Conservation (phyloP, 495 filamentous ascomycete genomes). For the Daldinia bambusicola region DNA sequence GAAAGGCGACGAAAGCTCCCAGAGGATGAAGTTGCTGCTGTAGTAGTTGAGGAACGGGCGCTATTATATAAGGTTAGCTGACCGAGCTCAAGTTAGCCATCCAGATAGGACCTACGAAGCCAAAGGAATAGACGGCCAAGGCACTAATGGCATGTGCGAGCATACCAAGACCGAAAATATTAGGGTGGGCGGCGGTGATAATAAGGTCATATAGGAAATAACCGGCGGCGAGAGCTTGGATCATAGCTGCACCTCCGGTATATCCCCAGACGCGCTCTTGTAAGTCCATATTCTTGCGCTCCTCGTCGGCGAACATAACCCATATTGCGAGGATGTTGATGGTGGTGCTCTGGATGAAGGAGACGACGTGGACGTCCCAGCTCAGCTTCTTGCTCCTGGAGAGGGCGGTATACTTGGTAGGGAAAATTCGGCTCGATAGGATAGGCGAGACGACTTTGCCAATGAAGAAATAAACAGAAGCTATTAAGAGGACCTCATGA, state of each 20-base stretch:
- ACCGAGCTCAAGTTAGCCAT: background rate
- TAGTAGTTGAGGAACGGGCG: conserved; percentile 95
- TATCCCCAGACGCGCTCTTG: conserved; percentile 90
- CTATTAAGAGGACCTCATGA: conserved; percentile 85
- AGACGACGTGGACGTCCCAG: conserved; percentile 98
- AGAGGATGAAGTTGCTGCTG: conserved; percentile 90
- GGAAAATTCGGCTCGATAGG: conserved; percentile 74
- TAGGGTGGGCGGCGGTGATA: conserved; percentile 74
- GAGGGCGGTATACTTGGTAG: conserved; percentile 75
- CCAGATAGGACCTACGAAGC: conserved; percentile 76
- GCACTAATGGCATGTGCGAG: conserved; percentile 89
- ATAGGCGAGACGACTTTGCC: conserved; percentile 77
- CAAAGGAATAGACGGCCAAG: conserved; percentile 85
- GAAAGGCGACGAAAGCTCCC: conserved; percentile 94
- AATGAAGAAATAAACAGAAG: conserved; percentile 79
- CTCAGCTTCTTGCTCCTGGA: conserved; percentile 77
- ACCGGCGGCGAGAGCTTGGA: conserved; percentile 86
- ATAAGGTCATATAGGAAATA: conserved; percentile 96
- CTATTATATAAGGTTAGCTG: conserved; percentile 56
- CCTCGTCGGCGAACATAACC: conserved; percentile 82
- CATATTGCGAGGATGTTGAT: conserved; percentile 83
- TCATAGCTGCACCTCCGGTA: conserved; percentile 80
- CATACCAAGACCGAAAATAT: conserved; percentile 88
- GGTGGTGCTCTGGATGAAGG: conserved; percentile 83
- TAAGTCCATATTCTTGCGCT: conserved; percentile 76